A percentile compares a stretch with the other conserved stretches of the same genome.
Evolutionary conservation across 2,329 filamentous ascomycete species (phyloP).

Genomic region (Acrocalymma vagum): DNA sequence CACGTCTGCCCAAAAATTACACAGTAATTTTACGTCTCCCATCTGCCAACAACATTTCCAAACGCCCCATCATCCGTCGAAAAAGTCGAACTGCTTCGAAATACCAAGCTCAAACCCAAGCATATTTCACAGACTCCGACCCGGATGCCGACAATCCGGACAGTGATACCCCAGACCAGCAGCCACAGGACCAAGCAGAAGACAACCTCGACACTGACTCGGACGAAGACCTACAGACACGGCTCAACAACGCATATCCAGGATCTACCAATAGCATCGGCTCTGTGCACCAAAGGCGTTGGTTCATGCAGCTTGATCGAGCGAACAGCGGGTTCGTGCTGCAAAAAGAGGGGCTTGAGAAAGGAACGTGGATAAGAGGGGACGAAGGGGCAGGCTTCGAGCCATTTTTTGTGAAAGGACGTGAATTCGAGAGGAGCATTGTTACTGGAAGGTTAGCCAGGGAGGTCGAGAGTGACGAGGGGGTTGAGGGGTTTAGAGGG

Average conservation of each 20-base stretch:
- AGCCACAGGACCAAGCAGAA: constrained; percentile 21
- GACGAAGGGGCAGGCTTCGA: constrained; percentile 55
- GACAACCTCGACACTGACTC: constrained; percentile 56
- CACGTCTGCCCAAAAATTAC: constrained; percentile 47
- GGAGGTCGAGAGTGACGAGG: constrained; percentile 70
- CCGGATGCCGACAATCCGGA: constrained; percentile 9
- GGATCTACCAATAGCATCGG: constrained; percentile 72
- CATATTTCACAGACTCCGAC: constrained; percentile 14
- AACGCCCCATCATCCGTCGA: constrained; percentile 26
- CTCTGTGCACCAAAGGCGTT: constrained; percentile 72
- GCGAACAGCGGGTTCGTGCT: constrained; percentile 65
- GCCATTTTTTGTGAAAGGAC: constrained; percentile 69
- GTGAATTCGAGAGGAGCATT: constrained; percentile 70
- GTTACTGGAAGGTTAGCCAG: constrained; percentile 68
- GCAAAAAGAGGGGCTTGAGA: constrained; percentile 15
- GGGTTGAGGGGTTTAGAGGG: constrained; percentile 63
- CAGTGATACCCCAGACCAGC: neutral
- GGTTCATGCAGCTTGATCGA: constrained; percentile 72
- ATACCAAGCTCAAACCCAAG: neutral
- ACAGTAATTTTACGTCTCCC: constrained; percentile 52
- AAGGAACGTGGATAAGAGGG: constrained; percentile 16
- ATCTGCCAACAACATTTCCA: constrained; percentile 37
- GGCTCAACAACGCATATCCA: constrained; percentile 70
- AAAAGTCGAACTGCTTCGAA: constrained; percentile 14
- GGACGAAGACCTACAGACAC: constrained; percentile 51